Evolutionary conservation across 345 rosid genomes (phyloP).

Genomic region (Litchi chinensis): DNA sequence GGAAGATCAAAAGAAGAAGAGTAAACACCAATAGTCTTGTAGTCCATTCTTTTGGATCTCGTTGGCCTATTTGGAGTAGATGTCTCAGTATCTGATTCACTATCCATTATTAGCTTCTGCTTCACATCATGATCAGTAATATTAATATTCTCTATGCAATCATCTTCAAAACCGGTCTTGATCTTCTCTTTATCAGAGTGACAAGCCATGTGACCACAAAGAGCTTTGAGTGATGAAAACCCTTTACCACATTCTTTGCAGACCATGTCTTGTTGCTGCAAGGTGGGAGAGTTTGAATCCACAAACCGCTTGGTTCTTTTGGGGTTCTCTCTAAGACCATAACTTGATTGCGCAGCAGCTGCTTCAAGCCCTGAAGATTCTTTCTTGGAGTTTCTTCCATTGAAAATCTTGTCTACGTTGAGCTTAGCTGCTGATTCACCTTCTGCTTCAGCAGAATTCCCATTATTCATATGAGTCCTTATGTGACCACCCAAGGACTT

Average conservation of each 20-base stretch:
- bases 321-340: constrained; percentile 70
- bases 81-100: constrained; percentile 72
- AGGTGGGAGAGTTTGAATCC: constrained; percentile 43
- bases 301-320: constrained; percentile 58
- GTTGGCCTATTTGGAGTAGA: constrained; percentile 58
- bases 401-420: constrained; percentile 31
- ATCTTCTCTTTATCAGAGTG: constrained; percentile 68
- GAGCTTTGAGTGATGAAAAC: constrained; percentile 79
- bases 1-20: constrained; percentile 42
- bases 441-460: constrained; percentile 41
- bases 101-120: constrained; percentile 48
- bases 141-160: constrained; percentile 22
- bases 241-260: constrained; percentile 93
- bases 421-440: constrained; percentile 40
- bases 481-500: constrained; percentile 92
- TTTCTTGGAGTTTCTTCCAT: constrained; percentile 26
- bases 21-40: constrained; percentile 32
- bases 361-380: constrained; percentile 34
- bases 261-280: constrained; percentile 38
- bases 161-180: constrained; percentile 40
- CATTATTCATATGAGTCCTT: constrained; percentile 67
- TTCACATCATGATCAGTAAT: constrained; percentile 24
- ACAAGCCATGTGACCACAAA: constrained; percentile 93
- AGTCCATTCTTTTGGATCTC: constrained; percentile 67
- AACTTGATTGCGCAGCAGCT: constrained; percentile 55